Evolutionary conservation across 108 stramenopile genomes (phyloP), one percentile per base, ranked within the genome.

Genomic region (Mediolabrus comicus): DNA sequence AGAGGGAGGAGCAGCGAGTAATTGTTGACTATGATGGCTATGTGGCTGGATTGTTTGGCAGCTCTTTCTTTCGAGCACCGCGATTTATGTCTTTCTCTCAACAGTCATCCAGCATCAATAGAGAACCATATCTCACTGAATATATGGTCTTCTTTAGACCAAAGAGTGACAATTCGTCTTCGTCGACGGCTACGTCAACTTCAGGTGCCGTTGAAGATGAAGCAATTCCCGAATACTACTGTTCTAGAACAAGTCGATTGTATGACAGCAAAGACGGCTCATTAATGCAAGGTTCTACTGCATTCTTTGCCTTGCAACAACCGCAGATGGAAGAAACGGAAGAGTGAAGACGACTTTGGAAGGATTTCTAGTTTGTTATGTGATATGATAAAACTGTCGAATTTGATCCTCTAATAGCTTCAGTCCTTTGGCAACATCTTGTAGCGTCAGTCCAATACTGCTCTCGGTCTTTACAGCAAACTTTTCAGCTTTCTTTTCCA

Each of bases 391-490:
- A 52, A 41, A 65, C 25, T 56, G 32, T 4, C 19, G 22, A 7
- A 73, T 65, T 29, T 87, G 87, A 14, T 52, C 13, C 24, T 83
- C 27, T 59, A 85, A 72, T 26, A 90, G 62, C 30, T 60, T 35
- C 30, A 86, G 51, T 4, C 74, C 86, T 11, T 51, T 53, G 2
- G 79, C 46, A 1, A 79, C 84, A 62, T 87, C 81, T 14, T 69
- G 33, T 46, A 31, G 35, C 0, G 84, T 82, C 51, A 90, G 56
- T 46, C 88, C 88, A 9, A 77, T 54, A 25, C 67, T 53, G 69
- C 89, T 91, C 17, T 59, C 22, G 0, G 85, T 84, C 54, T 77
- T 71, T 3, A 91, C 77, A 9, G 80, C 85, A 63, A 83, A 87
- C 29, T 67, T 67, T 13, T 53, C 57, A 30, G 57, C 54, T 61